Evolutionary conservation across 1,284 basidiomycete species (phyloP).

Genomic region (Nidula niveotomentosa): DNA sequence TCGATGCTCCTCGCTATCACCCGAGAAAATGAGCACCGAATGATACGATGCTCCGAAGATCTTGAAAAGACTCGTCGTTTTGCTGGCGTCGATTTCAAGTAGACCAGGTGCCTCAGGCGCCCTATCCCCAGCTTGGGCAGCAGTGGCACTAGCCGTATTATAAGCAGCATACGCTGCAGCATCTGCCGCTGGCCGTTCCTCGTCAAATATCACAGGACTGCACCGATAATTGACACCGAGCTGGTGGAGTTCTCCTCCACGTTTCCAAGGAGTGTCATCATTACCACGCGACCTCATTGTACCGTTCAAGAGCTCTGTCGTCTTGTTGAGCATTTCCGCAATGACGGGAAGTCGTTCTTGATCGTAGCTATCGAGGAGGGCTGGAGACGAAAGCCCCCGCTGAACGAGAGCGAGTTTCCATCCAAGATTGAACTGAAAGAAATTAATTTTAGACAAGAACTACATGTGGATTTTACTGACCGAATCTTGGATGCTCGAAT

Average conservation of each 20-base stretch:
- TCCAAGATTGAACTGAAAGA: conserved; percentile 15
- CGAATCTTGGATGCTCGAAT: conserved; percentile 18
- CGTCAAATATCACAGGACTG: conserved; percentile 21
- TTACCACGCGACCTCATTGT: background rate
- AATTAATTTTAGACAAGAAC: background rate
- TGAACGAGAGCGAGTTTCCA: conserved; percentile 25
- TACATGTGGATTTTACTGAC: background rate
- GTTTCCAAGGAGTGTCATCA: background rate
- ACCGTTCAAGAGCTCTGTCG: conserved; percentile 10
- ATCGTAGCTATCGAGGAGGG: conserved; percentile 23
- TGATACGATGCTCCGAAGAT: conserved; percentile 7
- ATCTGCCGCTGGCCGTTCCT: conserved; percentile 4
- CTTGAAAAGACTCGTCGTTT: conserved; percentile 9
- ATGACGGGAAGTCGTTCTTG: conserved; percentile 28
- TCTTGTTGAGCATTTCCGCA: conserved; percentile 23
- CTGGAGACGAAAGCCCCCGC: conserved; percentile 11
- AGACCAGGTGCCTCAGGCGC: conserved; percentile 16
- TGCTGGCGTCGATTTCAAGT: background rate
- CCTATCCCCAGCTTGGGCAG: conserved; percentile 14
- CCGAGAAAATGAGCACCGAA: conserved; percentile 5
- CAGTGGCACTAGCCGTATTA: conserved; percentile 1
- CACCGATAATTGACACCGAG: conserved; percentile 22
- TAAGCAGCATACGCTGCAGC: background rate
- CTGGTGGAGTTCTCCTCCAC: conserved; percentile 7
- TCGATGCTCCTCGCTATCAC: background rate